These are phyloP conservation scores for Sicyos edulis DNA, from an alignment of 306 rosid genomes.

Conservation along the genomic window DNA sequence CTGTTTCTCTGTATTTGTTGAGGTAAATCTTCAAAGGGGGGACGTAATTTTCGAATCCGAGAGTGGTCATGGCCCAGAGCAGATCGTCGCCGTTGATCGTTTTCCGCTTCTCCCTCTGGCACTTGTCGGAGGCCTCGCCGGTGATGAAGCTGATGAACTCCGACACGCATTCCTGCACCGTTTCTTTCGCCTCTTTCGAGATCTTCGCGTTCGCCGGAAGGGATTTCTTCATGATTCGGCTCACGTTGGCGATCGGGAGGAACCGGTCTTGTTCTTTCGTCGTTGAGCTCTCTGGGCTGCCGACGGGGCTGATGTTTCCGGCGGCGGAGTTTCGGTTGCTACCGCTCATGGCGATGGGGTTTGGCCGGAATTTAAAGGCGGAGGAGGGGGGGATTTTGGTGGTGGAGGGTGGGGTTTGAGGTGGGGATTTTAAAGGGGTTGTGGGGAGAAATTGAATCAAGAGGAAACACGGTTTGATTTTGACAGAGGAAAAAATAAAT, in stretches of 20 bases:
- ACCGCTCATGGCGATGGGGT: constrained; percentile 36
- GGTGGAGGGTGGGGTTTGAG: constrained; percentile 27
- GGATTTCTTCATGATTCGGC: constrained; percentile 79
- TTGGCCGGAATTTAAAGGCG: not conserved
- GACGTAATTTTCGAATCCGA: constrained; percentile 76
- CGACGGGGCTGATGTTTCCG: constrained; percentile 35
- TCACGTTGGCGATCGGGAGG: constrained; percentile 82
- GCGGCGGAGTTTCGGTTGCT: constrained; percentile 37
- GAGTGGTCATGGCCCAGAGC: constrained; percentile 83
- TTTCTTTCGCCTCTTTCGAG: constrained; percentile 79
- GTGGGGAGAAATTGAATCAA: not conserved
- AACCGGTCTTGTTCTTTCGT: constrained; percentile 79
- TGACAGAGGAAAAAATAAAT: constrained; percentile 25
- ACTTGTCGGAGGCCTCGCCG: constrained; percentile 86
- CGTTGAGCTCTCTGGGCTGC: constrained; percentile 48
- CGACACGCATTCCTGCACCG: constrained; percentile 81
- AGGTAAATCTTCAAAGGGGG: constrained; percentile 64
- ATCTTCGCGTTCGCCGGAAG: constrained; percentile 78
- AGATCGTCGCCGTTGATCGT: constrained; percentile 85
- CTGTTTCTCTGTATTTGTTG: constrained; percentile 63
- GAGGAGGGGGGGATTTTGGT: constrained; percentile 15
- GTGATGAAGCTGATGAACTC: constrained; percentile 92
- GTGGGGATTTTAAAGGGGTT: constrained; percentile 30
- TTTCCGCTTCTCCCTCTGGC: constrained; percentile 76
- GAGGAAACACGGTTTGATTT: constrained; percentile 35